Conservation (phyloP, 176 grass and related monocot genomes). For the Oryza officinalis region DNA sequence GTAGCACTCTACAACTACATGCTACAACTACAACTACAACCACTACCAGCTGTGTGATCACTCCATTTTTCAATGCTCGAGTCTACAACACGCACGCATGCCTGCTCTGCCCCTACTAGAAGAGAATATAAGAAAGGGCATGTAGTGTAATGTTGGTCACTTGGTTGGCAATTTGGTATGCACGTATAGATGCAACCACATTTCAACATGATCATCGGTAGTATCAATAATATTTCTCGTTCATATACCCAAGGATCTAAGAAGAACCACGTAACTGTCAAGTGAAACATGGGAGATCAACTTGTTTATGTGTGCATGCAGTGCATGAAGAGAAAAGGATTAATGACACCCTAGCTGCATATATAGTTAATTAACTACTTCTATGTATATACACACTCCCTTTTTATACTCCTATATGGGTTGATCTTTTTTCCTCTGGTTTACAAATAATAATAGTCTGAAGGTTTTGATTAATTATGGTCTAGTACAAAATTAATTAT, state of each 20-base stretch:
- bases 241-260: slow-evolving; percentile 12
- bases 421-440: neutral
- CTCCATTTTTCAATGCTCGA: neutral
- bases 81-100: neutral
- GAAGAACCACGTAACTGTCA: slow-evolving; percentile 16
- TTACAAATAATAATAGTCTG: neutral
- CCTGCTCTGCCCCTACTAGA: slow-evolving; percentile 5
- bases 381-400: neutral
- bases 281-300: slow-evolving; percentile 28
- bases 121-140: slow-evolving; percentile 33
- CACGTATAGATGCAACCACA: neutral
- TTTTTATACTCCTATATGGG: neutral
- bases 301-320: slow-evolving; percentile 26
- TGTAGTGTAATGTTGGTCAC: slow-evolving; percentile 39
- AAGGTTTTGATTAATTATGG: too few species aligned
- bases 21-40: neutral
- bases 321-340: slow-evolving; percentile 17
- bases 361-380: neutral
- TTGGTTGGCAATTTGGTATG: neutral
- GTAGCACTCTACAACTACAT: too few species aligned
- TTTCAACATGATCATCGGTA: neutral
- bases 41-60: neutral
- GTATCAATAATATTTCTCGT: neutral
- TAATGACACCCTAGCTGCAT: neutral
- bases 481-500: too few species aligned